Percentiles rank a stretch among this genome's conserved stretches.
phyloP scores from a whole-genome alignment of 495 filamentous ascomycete species.

The Lasiosphaeria hispida region DNA sequence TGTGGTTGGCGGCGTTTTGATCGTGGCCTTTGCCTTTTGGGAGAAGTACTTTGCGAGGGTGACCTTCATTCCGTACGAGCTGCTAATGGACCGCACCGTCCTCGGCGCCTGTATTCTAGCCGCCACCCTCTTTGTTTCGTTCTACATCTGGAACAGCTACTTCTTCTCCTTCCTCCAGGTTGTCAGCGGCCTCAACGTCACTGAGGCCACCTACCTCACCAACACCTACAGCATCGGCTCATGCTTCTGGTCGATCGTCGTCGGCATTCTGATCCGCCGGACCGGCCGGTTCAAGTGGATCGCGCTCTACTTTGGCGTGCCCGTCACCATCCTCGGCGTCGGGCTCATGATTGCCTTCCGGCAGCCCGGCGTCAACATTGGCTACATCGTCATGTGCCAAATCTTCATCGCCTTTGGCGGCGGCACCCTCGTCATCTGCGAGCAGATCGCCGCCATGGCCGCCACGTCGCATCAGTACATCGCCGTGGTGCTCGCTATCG shows the following conservation, averaged over 20 bases:
- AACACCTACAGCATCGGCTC: constrained; percentile 71
- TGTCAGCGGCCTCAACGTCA: constrained; percentile 59
- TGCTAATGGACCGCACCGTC: constrained; percentile 64
- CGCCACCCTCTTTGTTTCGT: constrained; percentile 57
- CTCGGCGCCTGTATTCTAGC: constrained; percentile 59
- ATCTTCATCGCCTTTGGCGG: constrained; percentile 75
- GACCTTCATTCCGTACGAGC: constrained; percentile 59
- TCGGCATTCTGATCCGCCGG: constrained; percentile 54
- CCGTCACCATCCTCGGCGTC: constrained; percentile 63
- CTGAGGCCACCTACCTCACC: constrained; percentile 59
- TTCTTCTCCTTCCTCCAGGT: constrained; percentile 69
- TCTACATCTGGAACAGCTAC: constrained; percentile 66
- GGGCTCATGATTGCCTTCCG: constrained; percentile 55
- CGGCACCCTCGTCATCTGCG: constrained; percentile 55
- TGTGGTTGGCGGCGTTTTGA: constrained; percentile 51
- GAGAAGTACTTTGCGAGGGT: constrained; percentile 56
- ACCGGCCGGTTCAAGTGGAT: constrained; percentile 60
- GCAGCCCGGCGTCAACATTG: constrained; percentile 51
- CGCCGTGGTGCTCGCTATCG: constrained; percentile 62
- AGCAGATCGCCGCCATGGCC: constrained; percentile 68
- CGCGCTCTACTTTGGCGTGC: constrained; percentile 60
- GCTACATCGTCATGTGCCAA: constrained; percentile 73
- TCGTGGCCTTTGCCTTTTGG: constrained; percentile 48
- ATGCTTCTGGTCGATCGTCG: constrained; percentile 57
- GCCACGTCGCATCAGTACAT: constrained; percentile 63